Conservation (phyloP, 768 basidiomycete species). For the Agaricus sinodeliciosus region DNA sequence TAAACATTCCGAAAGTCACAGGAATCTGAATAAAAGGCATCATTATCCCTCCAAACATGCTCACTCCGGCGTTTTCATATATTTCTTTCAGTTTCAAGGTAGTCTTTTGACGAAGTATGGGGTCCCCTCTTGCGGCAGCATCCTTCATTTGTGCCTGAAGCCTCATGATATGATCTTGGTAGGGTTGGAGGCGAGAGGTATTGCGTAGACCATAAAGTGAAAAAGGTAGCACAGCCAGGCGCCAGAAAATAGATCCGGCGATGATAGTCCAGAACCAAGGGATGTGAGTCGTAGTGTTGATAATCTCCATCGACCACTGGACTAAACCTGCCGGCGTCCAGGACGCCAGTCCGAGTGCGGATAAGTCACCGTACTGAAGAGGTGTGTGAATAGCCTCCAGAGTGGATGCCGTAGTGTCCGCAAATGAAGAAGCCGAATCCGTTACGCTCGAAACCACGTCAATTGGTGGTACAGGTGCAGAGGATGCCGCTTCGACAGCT, state of each 20-base stretch:
- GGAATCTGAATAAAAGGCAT: constrained; percentile 58
- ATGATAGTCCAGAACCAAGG: constrained; percentile 87
- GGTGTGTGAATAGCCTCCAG: constrained; percentile 30
- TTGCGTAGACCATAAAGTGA: constrained; percentile 50
- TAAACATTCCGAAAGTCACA: constrained; percentile 77
- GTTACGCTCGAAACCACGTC: background rate
- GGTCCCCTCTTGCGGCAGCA: constrained; percentile 27
- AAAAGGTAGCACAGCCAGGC: constrained; percentile 54
- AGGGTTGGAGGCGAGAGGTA: constrained; percentile 51
- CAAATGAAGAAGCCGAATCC: background rate
- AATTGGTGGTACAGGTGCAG: background rate
- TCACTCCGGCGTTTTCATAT: constrained; percentile 61
- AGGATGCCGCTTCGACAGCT: background rate
- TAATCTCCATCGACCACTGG: constrained; percentile 55
- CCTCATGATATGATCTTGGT: constrained; percentile 45
- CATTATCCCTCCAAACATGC: constrained; percentile 42
- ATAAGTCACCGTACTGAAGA: constrained; percentile 67
- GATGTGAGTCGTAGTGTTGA: constrained; percentile 63
- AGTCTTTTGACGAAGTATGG: constrained; percentile 45
- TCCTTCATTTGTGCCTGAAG: constrained; percentile 38
- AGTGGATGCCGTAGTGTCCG: constrained; percentile 9
- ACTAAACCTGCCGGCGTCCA: constrained; percentile 64
- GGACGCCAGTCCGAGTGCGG: constrained; percentile 53
- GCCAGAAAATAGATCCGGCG: constrained; percentile 54
- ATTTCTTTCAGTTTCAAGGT: constrained; percentile 48